Conservation (phyloP, 2,329 filamentous ascomycete species). For the Pezicula radicicola region DNA sequence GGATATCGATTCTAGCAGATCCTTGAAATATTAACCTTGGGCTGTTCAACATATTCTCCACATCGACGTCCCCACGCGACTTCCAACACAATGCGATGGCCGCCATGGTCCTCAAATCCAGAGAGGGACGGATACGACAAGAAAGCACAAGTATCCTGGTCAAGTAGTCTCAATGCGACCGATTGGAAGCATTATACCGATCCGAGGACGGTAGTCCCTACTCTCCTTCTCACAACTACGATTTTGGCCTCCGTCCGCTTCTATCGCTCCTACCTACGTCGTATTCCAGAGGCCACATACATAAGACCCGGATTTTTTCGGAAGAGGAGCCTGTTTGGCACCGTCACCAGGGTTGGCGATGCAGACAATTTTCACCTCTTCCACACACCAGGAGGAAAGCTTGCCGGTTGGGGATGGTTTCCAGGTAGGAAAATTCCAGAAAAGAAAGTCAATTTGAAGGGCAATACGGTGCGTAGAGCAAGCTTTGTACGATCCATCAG, state of each 20-base stretch:
- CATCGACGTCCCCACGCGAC: constrained; percentile 2
- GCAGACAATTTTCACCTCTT: constrained; percentile 94
- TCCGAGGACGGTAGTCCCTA: constrained; percentile 50
- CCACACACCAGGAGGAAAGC: constrained; percentile 87
- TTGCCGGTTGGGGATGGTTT: constrained; percentile 91
- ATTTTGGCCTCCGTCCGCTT: constrained; percentile 53
- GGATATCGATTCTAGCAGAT: too few relatives aligned
- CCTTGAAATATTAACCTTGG: not conserved
- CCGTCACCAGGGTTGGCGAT: constrained; percentile 91
- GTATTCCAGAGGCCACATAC: constrained; percentile 74
- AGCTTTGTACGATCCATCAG: not conserved
- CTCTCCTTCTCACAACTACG: constrained; percentile 51
- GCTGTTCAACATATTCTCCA: not conserved
- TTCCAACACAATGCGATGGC: constrained; percentile 42
- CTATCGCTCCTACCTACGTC: constrained; percentile 76
- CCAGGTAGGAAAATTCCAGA: constrained; percentile 67
- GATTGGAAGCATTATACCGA: constrained; percentile 54
- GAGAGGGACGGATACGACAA: constrained; percentile 23
- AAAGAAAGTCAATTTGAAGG: constrained; percentile 65
- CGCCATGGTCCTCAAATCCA: constrained; percentile 38
- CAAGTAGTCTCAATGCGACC: constrained; percentile 40
- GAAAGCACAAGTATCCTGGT: constrained; percentile 35
- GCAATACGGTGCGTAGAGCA: constrained; percentile 64
- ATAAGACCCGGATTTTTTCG: constrained; percentile 75
- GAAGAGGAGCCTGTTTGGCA: constrained; percentile 73